A percentile compares a stretch with the other conserved stretches of the same genome.
These are phyloP conservation scores for Corylus avellana DNA, from an alignment of 306 rosid genomes.

Conservation along the genomic window DNA sequence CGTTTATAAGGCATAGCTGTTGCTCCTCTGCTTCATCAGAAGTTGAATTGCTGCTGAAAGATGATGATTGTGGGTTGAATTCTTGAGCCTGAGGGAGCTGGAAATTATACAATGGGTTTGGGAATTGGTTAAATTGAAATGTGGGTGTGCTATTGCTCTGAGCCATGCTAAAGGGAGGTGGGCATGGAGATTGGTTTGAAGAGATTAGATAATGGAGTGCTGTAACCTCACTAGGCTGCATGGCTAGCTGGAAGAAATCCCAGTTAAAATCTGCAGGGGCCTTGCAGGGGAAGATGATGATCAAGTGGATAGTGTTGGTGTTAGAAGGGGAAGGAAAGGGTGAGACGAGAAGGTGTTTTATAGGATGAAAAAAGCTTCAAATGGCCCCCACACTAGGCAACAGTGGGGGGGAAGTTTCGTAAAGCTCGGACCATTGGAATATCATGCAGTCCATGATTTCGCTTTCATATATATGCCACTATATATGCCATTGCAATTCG, in stretches of 20 bases:
- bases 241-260: conserved; percentile 40
- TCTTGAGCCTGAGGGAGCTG: conserved; percentile 52
- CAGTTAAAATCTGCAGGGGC: conserved; percentile 19
- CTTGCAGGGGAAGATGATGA: conserved; percentile 31
- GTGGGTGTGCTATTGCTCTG: conserved; percentile 38
- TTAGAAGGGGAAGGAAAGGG: conserved; percentile 42
- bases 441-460: conserved; percentile 37
- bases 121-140: conserved; percentile 44
- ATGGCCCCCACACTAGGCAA: conserved; percentile 33
- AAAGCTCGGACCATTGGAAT: conserved; percentile 33
- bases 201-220: conserved; percentile 53
- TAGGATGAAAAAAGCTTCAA: conserved; percentile 49
- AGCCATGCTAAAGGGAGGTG: conserved; percentile 33
- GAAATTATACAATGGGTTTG: conserved; percentile 45
- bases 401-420: conserved; percentile 33
- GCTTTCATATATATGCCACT: not conserved
- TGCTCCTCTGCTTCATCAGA: conserved; percentile 90
- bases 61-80: conserved; percentile 50
- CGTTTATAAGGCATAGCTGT: conserved; percentile 59
- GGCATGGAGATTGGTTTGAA: conserved; percentile 52
- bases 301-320: conserved; percentile 24
- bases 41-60: conserved; percentile 80
- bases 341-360: conserved; percentile 52
- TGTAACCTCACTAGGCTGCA: conserved; percentile 62
- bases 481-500: too few relatives aligned